Evolutionary conservation across 768 basidiomycete species (phyloP), one percentile per base, ranked within the genome.

Genomic region (Dacryopinax primogenitus): DNA sequence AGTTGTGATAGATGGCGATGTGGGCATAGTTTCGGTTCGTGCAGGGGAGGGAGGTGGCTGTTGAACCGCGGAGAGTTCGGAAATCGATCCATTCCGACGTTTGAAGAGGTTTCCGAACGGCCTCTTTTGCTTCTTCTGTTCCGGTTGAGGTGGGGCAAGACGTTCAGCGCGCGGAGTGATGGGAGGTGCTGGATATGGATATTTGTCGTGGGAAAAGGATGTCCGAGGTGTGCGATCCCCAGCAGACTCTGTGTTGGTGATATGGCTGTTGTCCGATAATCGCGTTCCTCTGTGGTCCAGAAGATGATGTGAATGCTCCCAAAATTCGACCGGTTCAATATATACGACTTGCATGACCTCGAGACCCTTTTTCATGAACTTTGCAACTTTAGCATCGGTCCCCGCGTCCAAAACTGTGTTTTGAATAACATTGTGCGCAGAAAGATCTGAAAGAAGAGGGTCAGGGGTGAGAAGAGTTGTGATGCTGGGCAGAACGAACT

Each of bases 381-480:
- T 86, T 2, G 90, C 88, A 36, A 92, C 84, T 75, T 88, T 88
- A 23, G 87, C 86, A 66, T 92, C 90, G 0, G 90, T 92, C 39
- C 91, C 91, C 0, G 91, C 91, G 71, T 93, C 91, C 32, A 90
- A 82, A 64, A 93, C 86, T 35, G 84, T 83, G 70, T 92, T 93
- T 13, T 89, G 85, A 80, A 92, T 80, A 62, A 93, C 87, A 67
- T 90, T 87, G 73, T 94, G 91, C 0, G 90, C 90, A 66, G 88
- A 86, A 23, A 94, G 81, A 71, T 92, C 92, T 75, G 92, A 91
- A 1, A 93, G 77, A 0, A 91, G 67, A 23, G 11, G 11, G 51
- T 58, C 13, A 58, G 30, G 15, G 4, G 34, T 64, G 16, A 66
- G 66, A 26, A 39, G 47, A 64, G 62, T 67, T 1, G 64, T 3